Base-by-base conservation (phyloP, 768 basidiomycete genomes). In the Exidia glandulosa region DNA sequence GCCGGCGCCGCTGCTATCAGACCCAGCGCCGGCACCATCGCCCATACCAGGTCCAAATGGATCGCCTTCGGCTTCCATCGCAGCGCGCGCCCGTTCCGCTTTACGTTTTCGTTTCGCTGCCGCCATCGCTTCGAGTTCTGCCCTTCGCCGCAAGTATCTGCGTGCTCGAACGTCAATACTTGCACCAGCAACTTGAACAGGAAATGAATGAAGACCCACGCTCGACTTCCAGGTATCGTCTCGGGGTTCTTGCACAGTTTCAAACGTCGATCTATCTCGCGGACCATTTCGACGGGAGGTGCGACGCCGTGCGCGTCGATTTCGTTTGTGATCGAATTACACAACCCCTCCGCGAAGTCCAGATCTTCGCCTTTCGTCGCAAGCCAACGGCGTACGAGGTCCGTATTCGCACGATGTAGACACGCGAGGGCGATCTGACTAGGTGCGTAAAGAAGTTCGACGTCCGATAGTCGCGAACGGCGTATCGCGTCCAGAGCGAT, bases 231-330 rank as follows among this genome's bases (percentile, higher is more conserved):
- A 13, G 85, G 83, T 4, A 95, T 86, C 71, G 94, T 96, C 72
- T 95, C 94, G 3, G 96, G 96, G 66, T 99, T 98, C 70, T 93
- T 90, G 77, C 95, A 97, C 36, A 87, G 67, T 67, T 83, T 86
- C 52, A 99, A 75, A 48, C 93, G 78, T 68, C 87, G 81, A 70
- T 99, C 96, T 6, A 98, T 86, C 67, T 90, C 88, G 14, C 90
- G 87, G 14, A 97, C 93, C 32, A 80, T 77, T 61, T 92, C 92
- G 13, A 95, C 77, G 60, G 90, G 79, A n/a, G 92, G 84, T 29
- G 81, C 79, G 23, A 77, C 77, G 16, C 86, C 84, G 65, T 87
- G 68, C 12, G 66, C 63, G 65, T 81, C 80, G 63, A 93, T 80
- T 13, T 61, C 67, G 31, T 77, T 64, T 3, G 67, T 63, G 23